Base-by-base conservation (phyloP, 257 asterid species). In the Osmanthus fragrans region DNA sequence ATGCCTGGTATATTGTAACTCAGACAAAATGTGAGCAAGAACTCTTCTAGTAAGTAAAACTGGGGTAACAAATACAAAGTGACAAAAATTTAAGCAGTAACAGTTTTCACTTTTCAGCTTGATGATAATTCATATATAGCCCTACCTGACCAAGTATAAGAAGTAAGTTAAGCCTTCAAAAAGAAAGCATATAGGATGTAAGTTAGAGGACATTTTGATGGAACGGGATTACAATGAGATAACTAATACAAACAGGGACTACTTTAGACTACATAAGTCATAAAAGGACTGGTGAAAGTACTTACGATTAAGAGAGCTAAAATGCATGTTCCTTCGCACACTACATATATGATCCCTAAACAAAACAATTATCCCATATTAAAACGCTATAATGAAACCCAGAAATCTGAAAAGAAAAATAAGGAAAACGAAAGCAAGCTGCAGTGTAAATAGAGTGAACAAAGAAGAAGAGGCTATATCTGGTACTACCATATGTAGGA, bases 331-430 rank as follows among this genome's bases (percentile, higher is more conserved):
- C 83, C 99, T 89, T 86, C 88, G 98, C 85, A 89, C 90, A 49
- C 79, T 95, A 82, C 97, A 93, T 77, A 95, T 89, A 75, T 89
- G 87, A 72, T 95, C 98, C 99, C 99, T 95, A 84, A 84, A 88
- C 45, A 76, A 73, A 71, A 74, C 66, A 80, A 70, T 67, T 72
- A 23, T 32, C 72, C 25, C 42, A 70, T 19, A 77, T 23, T 45
- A 60, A 51, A 66, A 77, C 15, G 12, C 45, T 58, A 42, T 18
- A 67, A 60, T 73, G 16, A n/a, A 40, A 65, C 65, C 36, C 81
- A 32, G 72, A 64, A 82, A 66, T 29, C 40, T 30, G 72, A 83
- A 71, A 30, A 74, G 45, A 19, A 56, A 7, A 56, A 9, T 23
- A 71, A 56, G 6, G 32, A 36, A 30, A 49, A 70, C 73, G 49